Percentiles rank a stretch among this genome's conserved stretches.
These are phyloP conservation scores for Cryptococcus sp. DNA, from an alignment of 1,284 basidiomycete species.

Conservation along the genomic window DNA sequence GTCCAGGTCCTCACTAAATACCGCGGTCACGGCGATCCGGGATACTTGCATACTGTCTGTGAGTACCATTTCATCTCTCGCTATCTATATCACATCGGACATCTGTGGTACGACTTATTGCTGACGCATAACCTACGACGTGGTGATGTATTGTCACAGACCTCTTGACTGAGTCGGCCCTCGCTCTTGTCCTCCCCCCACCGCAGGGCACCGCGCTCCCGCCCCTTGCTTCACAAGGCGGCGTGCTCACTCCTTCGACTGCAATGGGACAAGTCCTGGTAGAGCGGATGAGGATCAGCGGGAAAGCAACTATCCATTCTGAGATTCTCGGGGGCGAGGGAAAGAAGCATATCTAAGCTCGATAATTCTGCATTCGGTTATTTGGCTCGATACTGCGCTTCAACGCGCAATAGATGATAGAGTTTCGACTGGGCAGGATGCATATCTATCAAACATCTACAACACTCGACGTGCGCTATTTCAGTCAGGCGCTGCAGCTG, in stretches of 20 bases:
- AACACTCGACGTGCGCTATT: no score
- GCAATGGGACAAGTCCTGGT: conserved; percentile 74
- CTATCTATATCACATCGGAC: no score
- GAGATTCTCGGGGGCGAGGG: conserved; percentile 19
- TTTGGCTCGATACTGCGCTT: neutral
- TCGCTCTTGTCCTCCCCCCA: conserved; percentile 62
- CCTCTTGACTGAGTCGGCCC: conserved; percentile 73
- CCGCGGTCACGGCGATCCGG: conserved; percentile 74
- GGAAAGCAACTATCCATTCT: conserved; percentile 29
- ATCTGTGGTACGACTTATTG: neutral
- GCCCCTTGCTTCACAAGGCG: conserved; percentile 63
- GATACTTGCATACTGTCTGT: conserved; percentile 71
- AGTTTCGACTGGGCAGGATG: neutral
- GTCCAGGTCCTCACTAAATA: conserved; percentile 64
- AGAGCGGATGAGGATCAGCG: conserved; percentile 58
- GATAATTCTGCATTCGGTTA: neutral
- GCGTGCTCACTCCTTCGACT: conserved; percentile 74
- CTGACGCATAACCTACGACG: neutral
- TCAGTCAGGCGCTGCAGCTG: no score
- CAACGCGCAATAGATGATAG: neutral
- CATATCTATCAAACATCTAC: no score
- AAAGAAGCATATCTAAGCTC: conserved; percentile 2
- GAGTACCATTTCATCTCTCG: conserved; percentile 18
- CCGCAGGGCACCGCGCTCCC: conserved; percentile 60
- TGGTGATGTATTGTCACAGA: conserved; percentile 58